These are phyloP conservation scores for Chionographis japonica DNA, from an alignment of 106 monocot species.

Conservation along the genomic window DNA sequence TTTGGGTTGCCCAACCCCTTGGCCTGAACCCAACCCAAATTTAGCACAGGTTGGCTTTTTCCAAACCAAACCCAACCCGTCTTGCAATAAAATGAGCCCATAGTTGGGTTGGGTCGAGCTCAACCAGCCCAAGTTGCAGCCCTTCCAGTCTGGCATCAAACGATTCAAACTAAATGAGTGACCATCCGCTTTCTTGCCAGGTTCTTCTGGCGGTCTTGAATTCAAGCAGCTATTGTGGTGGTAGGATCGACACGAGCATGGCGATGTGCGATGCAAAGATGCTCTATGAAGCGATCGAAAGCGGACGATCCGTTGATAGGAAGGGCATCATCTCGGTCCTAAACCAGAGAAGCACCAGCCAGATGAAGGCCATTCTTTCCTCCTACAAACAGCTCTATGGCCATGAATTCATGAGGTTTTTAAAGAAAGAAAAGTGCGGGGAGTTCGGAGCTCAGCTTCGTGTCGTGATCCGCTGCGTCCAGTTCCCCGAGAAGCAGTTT, in stretches of 20 bases:
- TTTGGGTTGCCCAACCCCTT: no score
- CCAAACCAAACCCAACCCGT: no score
- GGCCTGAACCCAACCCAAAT: no score
- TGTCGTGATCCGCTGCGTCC: slow-evolving; percentile 30
- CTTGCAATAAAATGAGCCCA: no score
- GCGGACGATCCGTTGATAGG: slow-evolving; percentile 27
- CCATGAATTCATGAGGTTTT: slow-evolving; percentile 33
- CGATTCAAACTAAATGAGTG: neutral
- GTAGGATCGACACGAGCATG: slow-evolving; percentile 24
- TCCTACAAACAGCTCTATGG: slow-evolving; percentile 49
- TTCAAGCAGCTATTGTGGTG: slow-evolving; percentile 18
- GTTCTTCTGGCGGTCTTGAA: slow-evolving; percentile 38
- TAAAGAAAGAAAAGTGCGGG: slow-evolving; percentile 37
- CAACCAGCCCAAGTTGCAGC: no score
- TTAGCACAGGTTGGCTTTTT: no score
- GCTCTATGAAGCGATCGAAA: slow-evolving; percentile 42
- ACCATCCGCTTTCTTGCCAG: slow-evolving; percentile 6
- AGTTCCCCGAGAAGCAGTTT: slow-evolving; percentile 51
- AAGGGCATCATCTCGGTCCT: slow-evolving; percentile 20
- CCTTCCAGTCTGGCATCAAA: no score
- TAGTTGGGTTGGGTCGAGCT: no score
- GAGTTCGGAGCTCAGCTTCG: slow-evolving; percentile 29
- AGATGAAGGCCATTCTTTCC: slow-evolving; percentile 25
- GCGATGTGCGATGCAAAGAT: slow-evolving; percentile 53
- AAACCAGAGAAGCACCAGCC: slow-evolving; percentile 25